These are phyloP conservation scores for Candida incommunis DNA, from an alignment of 805 yeast genomes.

Conservation along the genomic window DNA sequence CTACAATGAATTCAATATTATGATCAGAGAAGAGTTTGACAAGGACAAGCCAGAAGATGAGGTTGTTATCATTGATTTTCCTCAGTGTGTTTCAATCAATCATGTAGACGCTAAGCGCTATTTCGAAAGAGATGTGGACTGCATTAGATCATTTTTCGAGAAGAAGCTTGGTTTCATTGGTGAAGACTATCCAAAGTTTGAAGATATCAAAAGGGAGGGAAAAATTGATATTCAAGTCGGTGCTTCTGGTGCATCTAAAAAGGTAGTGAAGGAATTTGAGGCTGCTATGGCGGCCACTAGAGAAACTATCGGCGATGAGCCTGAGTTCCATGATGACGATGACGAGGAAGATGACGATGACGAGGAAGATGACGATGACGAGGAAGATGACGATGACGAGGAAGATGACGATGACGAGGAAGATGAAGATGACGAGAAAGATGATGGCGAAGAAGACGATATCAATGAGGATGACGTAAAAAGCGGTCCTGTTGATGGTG, in stretches of 20 bases:
- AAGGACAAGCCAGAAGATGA: conserved; percentile 35
- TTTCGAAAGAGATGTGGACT: conserved; percentile 86
- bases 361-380: conserved; percentile 33
- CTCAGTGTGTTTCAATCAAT: conserved; percentile 90
- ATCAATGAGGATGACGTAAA: too few species aligned
- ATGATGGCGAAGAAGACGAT: conserved; percentile 25
- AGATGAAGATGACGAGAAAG: conserved; percentile 24
- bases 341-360: conserved; percentile 23
- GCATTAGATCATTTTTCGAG: conserved; percentile 71
- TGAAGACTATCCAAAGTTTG: conserved; percentile 68
- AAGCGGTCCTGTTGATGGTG: too few species aligned
- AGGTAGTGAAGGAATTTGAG: conserved; percentile 54
- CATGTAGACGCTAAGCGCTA: conserved; percentile 80
- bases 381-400: conserved; percentile 21
- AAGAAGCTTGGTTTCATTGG: conserved; percentile 68
- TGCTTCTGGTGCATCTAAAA: conserved; percentile 74
- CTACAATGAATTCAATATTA: conserved; percentile 91
- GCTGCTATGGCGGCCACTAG: conserved; percentile 42
- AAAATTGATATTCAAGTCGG: conserved; percentile 73
- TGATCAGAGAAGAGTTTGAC: conserved; percentile 44
- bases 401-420: conserved; percentile 24
- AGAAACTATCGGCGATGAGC: conserved; percentile 19
- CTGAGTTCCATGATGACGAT: conserved; percentile 19
- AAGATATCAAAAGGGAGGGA: conserved; percentile 54
- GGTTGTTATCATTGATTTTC: conserved; percentile 91